phyloP scores from a whole-genome alignment of 2,329 filamentous ascomycete species.

The Pyrenochaeta sp. region DNA sequence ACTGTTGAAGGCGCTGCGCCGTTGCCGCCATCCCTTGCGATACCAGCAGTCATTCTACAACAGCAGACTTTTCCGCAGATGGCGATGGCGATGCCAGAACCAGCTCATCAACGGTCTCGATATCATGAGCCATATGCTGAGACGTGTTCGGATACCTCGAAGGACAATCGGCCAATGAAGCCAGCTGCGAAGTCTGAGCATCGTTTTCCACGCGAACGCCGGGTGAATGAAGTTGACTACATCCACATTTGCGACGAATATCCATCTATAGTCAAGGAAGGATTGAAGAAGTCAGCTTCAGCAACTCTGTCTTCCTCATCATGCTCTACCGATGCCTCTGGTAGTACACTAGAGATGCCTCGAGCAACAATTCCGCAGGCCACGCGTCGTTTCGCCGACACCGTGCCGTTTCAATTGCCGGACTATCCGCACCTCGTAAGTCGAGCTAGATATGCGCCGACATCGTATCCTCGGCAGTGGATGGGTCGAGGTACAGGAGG shows the following conservation, averaged over 20 bases:
- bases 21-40: neutral
- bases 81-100: neutral
- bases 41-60: neutral
- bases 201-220: neutral
- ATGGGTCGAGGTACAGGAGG: conserved; percentile 4
- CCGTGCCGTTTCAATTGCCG: conserved; percentile 14
- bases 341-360: conserved; percentile 28
- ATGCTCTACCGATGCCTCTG: conserved; percentile 15
- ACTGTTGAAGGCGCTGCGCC: conserved; percentile 1
- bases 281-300: conserved; percentile 9
- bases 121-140: conserved; percentile 3
- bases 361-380: conserved; percentile 24
- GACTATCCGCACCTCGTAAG: conserved; percentile 12
- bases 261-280: conserved; percentile 24
- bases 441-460: conserved; percentile 15
- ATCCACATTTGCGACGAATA: conserved; percentile 33
- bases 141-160: conserved; percentile 2
- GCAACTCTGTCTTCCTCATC: conserved; percentile 13
- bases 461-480: conserved; percentile 22
- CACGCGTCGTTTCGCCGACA: conserved; percentile 10
- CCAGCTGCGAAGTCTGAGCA: neutral
- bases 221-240: conserved; percentile 20
- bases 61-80: neutral
- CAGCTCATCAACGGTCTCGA: conserved; percentile 3
- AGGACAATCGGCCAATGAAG: neutral